Evolutionary conservation across 2,329 filamentous ascomycete genomes (phyloP).

Genomic region (Phyllosticta citriasiana): DNA sequence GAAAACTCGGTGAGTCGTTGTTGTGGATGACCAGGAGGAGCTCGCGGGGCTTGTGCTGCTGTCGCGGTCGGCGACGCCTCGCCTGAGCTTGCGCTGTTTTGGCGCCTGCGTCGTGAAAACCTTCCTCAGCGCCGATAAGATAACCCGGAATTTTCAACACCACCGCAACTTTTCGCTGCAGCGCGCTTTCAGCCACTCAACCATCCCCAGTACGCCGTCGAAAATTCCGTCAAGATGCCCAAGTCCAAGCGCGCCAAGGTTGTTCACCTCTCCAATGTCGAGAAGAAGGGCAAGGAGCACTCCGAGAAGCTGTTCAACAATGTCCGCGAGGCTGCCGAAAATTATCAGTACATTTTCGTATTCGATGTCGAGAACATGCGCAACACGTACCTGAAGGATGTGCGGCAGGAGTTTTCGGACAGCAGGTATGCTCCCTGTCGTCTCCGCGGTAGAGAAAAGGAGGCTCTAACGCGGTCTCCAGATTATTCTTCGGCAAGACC

Average conservation of each 20-base stretch:
- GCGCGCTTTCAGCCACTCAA: background rate
- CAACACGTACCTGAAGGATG: slow-evolving; percentile 89
- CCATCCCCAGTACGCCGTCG: slow-evolving; percentile 3
- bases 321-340: slow-evolving; percentile 73
- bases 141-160: slow-evolving; percentile 11
- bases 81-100: slow-evolving; percentile 5
- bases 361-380: slow-evolving; percentile 96
- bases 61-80: background rate
- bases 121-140: slow-evolving; percentile 7
- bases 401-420: slow-evolving; percentile 74
- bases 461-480: slow-evolving; percentile 1
- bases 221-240: slow-evolving; percentile 56
- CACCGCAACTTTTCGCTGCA: background rate
- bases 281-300: slow-evolving; percentile 87
- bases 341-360: slow-evolving; percentile 86
- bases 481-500: slow-evolving; percentile 93
- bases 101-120: slow-evolving; percentile 9
- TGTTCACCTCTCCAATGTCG: slow-evolving; percentile 81
- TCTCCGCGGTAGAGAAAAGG: background rate
- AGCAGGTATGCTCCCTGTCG: slow-evolving; percentile 52
- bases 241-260: slow-evolving; percentile 90
- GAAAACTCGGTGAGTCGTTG: background rate
- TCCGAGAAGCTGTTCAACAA: slow-evolving; percentile 81
- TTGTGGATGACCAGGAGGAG: background rate
- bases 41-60: background rate